phyloP scores from a whole-genome alignment of 805 yeast genomes.

The Candida yuanshanica region DNA sequence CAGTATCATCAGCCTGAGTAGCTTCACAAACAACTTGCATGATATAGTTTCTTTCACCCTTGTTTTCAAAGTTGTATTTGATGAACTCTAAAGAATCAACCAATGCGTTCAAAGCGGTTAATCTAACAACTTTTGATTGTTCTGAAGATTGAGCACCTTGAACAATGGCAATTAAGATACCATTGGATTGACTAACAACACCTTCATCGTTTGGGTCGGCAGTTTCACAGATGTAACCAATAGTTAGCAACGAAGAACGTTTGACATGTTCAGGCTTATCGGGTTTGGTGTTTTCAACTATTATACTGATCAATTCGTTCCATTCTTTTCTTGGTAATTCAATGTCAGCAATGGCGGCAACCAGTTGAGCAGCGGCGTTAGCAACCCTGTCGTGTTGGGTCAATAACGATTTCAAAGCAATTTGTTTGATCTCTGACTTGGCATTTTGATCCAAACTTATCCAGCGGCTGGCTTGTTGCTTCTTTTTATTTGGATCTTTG shows the following conservation, averaged over 20 bases:
- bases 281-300: slow-evolving; percentile 80
- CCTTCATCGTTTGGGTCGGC: slow-evolving; percentile 75
- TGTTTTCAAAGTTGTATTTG: slow-evolving; percentile 80
- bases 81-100: slow-evolving; percentile 89
- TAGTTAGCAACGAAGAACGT: slow-evolving; percentile 79
- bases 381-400: slow-evolving; percentile 75
- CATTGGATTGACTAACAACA: slow-evolving; percentile 80
- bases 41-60: slow-evolving; percentile 92
- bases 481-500: slow-evolving; percentile 59
- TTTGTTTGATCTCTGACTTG: slow-evolving; percentile 60
- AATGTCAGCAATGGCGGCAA: slow-evolving; percentile 95
- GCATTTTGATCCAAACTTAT: slow-evolving; percentile 46
- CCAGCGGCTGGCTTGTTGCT: slow-evolving; percentile 71
- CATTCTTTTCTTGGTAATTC: slow-evolving; percentile 86
- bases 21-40: slow-evolving; percentile 99
- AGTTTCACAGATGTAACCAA: slow-evolving; percentile 94
- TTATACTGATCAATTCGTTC: slow-evolving; percentile 77
- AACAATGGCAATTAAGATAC: slow-evolving; percentile 89
- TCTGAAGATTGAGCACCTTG: slow-evolving; percentile 92
- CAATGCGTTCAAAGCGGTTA: slow-evolving; percentile 88
- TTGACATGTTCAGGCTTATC: slow-evolving; percentile 76
- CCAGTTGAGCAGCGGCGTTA: slow-evolving; percentile 84
- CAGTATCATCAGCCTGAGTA: slow-evolving; percentile 80
- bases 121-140: slow-evolving; percentile 65
- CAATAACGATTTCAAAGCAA: slow-evolving; percentile 57